phyloP scores from a whole-genome alignment of 2,329 filamentous ascomycete species.

The Thelonectria discophora region DNA sequence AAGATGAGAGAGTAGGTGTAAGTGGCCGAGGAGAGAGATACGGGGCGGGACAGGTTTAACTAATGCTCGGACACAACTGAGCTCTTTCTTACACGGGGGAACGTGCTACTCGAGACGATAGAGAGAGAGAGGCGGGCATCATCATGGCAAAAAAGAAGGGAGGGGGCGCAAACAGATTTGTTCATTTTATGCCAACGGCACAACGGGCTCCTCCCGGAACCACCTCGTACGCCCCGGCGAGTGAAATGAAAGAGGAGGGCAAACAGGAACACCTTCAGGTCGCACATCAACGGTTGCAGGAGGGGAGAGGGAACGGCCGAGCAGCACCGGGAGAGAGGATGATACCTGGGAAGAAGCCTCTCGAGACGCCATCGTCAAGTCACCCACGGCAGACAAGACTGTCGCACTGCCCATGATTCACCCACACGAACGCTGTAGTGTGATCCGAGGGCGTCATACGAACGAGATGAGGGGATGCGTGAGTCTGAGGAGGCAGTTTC shows the following conservation, averaged over 20 bases:
- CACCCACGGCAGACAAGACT: neutral
- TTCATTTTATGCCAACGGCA: conserved; percentile 9
- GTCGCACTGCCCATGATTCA: neutral
- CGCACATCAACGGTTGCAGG: conserved; percentile 38
- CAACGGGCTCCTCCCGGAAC: conserved; percentile 22
- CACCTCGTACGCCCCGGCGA: conserved; percentile 21
- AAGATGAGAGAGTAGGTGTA: neutral
- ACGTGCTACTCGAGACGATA: neutral
- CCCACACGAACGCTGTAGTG: neutral
- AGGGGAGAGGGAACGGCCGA: conserved; percentile 27
- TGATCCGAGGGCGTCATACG: neutral
- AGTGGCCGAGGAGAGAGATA: neutral
- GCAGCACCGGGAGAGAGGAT: conserved; percentile 36
- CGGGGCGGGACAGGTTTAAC: neutral
- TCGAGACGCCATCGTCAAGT: no score
- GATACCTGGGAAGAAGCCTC: no score
- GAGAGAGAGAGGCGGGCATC: neutral
- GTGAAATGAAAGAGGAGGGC: conserved; percentile 36
- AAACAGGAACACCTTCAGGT: conserved; percentile 34
- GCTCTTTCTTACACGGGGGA: no score
- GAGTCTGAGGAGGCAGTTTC: no score
- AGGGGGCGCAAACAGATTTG: neutral
- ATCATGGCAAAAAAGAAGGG: neutral
- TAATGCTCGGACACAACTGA: neutral
- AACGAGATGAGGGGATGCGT: neutral